Conservation (phyloP, 331 rosid species). For the Cydonia oblonga region DNA sequence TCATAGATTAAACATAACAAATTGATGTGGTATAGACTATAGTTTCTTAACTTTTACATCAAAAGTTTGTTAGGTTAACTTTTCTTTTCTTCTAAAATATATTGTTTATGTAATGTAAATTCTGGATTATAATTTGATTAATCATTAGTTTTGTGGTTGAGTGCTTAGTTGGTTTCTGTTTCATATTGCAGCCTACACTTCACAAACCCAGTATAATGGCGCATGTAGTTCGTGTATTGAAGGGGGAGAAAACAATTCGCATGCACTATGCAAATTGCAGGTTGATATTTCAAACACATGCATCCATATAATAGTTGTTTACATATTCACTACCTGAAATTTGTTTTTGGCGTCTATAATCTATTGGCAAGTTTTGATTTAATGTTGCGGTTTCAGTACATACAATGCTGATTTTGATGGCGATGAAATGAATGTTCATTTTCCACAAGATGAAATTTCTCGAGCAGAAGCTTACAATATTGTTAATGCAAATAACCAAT, state of each 20-base stretch:
- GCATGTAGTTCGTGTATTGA: constrained; percentile 74
- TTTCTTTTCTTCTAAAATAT: neutral
- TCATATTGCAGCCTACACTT: constrained; percentile 75
- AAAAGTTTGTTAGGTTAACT: neutral
- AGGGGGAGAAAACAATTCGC: constrained; percentile 93
- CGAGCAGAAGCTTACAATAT: constrained; percentile 94
- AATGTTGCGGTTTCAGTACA: constrained; percentile 42
- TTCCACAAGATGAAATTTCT: constrained; percentile 96
- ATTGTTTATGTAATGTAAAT: neutral
- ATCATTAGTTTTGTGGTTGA: neutral
- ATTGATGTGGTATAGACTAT: neutral
- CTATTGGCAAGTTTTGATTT: neutral
- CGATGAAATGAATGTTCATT: constrained; percentile 95
- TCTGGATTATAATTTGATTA: neutral
- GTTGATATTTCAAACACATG: constrained; percentile 5
- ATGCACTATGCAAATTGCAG: constrained; percentile 73
- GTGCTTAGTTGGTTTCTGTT: neutral
- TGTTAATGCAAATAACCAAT: constrained; percentile 91
- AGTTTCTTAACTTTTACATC: neutral
- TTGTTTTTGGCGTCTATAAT: neutral
- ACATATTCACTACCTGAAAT: neutral
- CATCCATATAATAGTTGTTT: neutral
- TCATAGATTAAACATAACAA: neutral
- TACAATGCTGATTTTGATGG: constrained; percentile 98
- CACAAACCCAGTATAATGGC: constrained; percentile 99